These are phyloP conservation scores for Moelleriella libera DNA, from an alignment of 2,329 filamentous ascomycete species.

Conservation along the genomic window DNA sequence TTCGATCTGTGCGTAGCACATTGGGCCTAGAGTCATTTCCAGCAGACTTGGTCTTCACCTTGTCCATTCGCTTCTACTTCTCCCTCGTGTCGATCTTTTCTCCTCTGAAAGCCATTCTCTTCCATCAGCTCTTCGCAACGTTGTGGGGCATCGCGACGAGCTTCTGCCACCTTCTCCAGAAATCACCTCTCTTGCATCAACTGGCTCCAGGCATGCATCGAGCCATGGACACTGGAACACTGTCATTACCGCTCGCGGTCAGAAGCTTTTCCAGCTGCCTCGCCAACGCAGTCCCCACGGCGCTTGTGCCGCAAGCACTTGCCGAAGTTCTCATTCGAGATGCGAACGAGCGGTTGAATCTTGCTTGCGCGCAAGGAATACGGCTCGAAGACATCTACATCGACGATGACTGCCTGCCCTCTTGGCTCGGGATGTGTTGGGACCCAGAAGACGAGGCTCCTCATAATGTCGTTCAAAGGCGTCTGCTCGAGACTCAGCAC, in stretches of 20 bases:
- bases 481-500: constrained; percentile 7
- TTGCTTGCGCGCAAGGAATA: constrained; percentile 8
- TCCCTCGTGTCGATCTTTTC: too few relatives aligned
- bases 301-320: constrained; percentile 10
- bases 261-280: constrained; percentile 5
- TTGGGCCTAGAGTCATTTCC: too few relatives aligned
- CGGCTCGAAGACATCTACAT: constrained; percentile 10
- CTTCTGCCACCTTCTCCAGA: too few relatives aligned
- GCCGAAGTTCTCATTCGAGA: constrained; percentile 8
- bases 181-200: too few relatives aligned
- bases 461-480: constrained; percentile 12
- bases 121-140: too few relatives aligned
- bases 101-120: too few relatives aligned
- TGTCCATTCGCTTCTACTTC: too few relatives aligned
- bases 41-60: too few relatives aligned
- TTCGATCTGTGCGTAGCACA: too few relatives aligned
- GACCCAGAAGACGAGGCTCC: constrained; percentile 10
- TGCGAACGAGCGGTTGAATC: constrained; percentile 10
- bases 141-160: too few relatives aligned
- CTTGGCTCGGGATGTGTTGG: constrained; percentile 13
- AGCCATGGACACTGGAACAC: too few relatives aligned
- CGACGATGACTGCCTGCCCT: constrained; percentile 14
- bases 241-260: not conserved
- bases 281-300: constrained; percentile 7
- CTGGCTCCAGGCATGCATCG: too few relatives aligned